Evolutionary conservation across 495 filamentous ascomycete species (phyloP), one percentile per base, ranked within the genome.

Genomic region (Gamarada debralockiae): DNA sequence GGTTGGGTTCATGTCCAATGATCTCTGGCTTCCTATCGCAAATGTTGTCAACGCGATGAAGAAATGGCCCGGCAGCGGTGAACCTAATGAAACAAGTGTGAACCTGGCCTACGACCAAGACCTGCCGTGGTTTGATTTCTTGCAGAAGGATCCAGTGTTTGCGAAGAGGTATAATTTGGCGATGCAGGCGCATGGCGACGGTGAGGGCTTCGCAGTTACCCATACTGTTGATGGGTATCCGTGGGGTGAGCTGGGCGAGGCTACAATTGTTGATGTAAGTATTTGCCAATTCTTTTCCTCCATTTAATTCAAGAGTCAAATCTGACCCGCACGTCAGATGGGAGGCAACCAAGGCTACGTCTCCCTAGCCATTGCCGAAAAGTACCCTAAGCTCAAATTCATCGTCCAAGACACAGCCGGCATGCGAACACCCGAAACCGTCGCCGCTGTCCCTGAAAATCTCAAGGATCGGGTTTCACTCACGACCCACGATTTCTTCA

Each of bases 281-380:
- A n/a, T n/a, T n/a, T n/a, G n/a, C n/a, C n/a, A n/a, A n/a, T n/a
- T n/a, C n/a, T n/a, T n/a, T n/a, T n/a, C n/a, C n/a, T n/a, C n/a
- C n/a, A n/a, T n/a, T n/a, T n/a, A n/a, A n/a, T n/a, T n/a, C n/a
- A n/a, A n/a, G n/a, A n/a, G n/a, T n/a, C n/a, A n/a, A n/a, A n/a
- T n/a, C n/a, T n/a, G n/a, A n/a, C n/a, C n/a, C n/a, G n/a, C n/a
- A n/a, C n/a, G n/a, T n/a, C n/a, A 82, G 58, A 49, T 83, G 0
- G 80, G 79, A 25, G 79, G 80, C 3, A 67, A 66, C 18, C 67
- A 75, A 42, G 79, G 80, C 0, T 77, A 80, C 48, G 74, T 77
- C 24, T 67, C 65, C 22, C 63, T 69, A 17, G 72, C 70, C 14
- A 57, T 83, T 34, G 76, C 75, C 21, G 44, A 59, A 38, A 38